A percentile compares a stretch with the other conserved stretches of the same genome.
Conservation (phyloP, 331 rosid genomes). For the Arachis monticola region DNA sequence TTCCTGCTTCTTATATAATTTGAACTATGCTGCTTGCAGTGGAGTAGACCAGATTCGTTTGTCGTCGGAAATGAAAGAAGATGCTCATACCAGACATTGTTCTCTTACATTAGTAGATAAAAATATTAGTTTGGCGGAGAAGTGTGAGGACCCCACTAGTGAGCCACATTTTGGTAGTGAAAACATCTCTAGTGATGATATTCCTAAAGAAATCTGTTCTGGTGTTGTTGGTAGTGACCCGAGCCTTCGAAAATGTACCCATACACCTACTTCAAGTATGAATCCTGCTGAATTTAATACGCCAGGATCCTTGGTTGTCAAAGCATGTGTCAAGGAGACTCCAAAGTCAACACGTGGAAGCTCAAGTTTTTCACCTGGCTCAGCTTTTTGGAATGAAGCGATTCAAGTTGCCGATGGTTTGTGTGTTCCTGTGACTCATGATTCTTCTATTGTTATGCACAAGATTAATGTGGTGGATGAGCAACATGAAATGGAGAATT, state of each 20-base stretch:
- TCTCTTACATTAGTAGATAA: constrained; percentile 41
- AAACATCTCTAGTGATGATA: constrained; percentile 39
- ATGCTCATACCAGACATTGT: constrained; percentile 51
- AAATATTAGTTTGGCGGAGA: constrained; percentile 47
- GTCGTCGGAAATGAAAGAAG: constrained; percentile 51
- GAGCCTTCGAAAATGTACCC: constrained; percentile 65
- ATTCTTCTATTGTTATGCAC: constrained; percentile 51
- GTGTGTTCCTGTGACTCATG: constrained; percentile 51
- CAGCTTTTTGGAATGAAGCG: constrained; percentile 94
- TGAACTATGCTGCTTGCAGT: constrained; percentile 40
- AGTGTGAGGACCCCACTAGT: constrained; percentile 41
- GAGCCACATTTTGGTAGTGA: constrained; percentile 45
- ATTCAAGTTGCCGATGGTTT: constrained; percentile 89
- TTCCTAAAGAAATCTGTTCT: constrained; percentile 45
- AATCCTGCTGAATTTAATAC: constrained; percentile 60
- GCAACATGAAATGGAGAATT: constrained; percentile 49
- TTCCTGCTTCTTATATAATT: not conserved
- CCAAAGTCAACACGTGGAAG: constrained; percentile 81
- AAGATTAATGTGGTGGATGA: constrained; percentile 44
- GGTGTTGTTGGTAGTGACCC: constrained; percentile 47
- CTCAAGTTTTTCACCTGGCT: constrained; percentile 92
- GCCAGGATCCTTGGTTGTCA: constrained; percentile 70
- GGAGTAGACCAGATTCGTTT: constrained; percentile 48
- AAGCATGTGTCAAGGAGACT: constrained; percentile 55
- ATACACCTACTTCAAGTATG: constrained; percentile 51